A percentile compares a stretch with the other conserved stretches of the same genome.
Conservation (phyloP, 1,284 basidiomycete genomes). For the Ceratobasidium sp. region DNA sequence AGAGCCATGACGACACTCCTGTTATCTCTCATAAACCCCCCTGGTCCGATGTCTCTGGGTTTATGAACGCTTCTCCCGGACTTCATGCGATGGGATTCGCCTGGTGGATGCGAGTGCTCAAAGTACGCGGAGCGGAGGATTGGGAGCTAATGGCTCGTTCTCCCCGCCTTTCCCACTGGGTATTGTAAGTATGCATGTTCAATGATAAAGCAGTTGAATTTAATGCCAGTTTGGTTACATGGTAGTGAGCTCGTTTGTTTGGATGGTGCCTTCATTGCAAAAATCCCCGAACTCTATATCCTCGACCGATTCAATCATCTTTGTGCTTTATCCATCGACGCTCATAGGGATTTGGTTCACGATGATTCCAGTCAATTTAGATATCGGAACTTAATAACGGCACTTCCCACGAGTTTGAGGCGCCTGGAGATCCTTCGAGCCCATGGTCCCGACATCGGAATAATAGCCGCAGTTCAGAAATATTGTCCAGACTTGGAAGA, state of each 20-base stretch:
- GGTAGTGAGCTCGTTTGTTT: conserved; percentile 21
- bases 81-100: conserved; percentile 15
- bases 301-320: conserved; percentile 14
- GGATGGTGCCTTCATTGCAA: background rate
- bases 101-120: conserved; percentile 16
- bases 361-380: conserved; percentile 23
- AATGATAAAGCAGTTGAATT: no score
- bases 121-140: background rate
- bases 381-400: conserved; percentile 27
- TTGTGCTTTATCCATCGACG: conserved; percentile 23
- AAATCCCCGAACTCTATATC: background rate
- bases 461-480: conserved; percentile 16
- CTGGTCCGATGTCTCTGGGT: background rate
- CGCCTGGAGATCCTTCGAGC: conserved; percentile 28
- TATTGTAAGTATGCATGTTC: conserved; percentile 8
- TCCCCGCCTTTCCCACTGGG: conserved; percentile 1
- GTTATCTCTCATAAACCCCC: conserved; percentile 4
- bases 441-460: conserved; percentile 38
- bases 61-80: background rate
- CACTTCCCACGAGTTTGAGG: conserved; percentile 5
- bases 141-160: background rate
- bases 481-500: conserved; percentile 19
- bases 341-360: conserved; percentile 17
- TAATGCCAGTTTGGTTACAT: background rate
- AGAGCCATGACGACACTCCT: background rate